Evolutionary conservation across 805 yeast species (phyloP), one percentile per base, ranked within the genome.

Genomic region (Schizosaccharomyces octosporus): DNA sequence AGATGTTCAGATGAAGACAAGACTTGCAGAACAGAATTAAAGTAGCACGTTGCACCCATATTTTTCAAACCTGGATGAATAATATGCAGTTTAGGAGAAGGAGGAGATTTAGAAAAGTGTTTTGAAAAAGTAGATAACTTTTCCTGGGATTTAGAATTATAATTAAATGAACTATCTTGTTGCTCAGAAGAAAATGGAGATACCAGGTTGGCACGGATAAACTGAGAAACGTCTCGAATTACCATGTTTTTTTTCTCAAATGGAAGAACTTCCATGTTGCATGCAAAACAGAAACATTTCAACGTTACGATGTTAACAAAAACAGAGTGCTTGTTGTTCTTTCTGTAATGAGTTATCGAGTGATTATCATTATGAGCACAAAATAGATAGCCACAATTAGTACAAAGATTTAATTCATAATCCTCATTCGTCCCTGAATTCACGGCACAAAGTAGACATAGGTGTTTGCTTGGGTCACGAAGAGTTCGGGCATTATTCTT

Each of bases 11-110:
- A 11, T 11, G 36, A 7, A 21, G 83, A 76, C 43, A 90, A 69
- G 70, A 96, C 87, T 72, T 89, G 97, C n/a, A 89, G 71, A 2
- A 85, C 77, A 65, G 95, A 84, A 71, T 89, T 89, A 88, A 89
- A 84, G 71, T 89, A 89, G 70, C 97, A 89, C 0, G 95, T 85
- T 67, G 90, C 90, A 1, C 96, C 95, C 64, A 89, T 73, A 69
- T 89, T 89, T 15, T 76, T 74, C 5, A 89, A 74, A 0, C 97
- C 97, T 0, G 88, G 81, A 24, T 29, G 31, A 29, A 51, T 21
- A 15, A 51, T 21, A 17, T 45, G 51, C 27, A 45, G 27, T 11
- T 21, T 19, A 1, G 21, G 51, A 45, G 21, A 19, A 15, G 51
- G 13, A 36, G 41, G 11, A 13, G 41, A 36, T 36, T 36, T 36